Evolutionary conservation across 148 eudicot genomes (phyloP), one percentile per base, ranked within the genome.

Genomic region (Beta vulgaris): DNA sequence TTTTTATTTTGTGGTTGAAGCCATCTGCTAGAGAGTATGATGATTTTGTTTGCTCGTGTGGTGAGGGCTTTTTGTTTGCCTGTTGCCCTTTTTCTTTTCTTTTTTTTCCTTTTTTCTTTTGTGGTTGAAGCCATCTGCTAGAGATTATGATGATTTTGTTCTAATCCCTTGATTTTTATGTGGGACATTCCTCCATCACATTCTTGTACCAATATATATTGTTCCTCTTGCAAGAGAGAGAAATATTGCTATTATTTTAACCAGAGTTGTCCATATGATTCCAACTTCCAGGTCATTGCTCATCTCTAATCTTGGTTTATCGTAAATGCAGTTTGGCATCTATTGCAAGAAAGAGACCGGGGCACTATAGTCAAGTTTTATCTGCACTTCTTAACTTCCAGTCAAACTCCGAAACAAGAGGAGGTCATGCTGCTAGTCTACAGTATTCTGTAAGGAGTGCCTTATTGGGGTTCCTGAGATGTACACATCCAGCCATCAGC

Each of bases 371-470:
- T 59, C 78, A 83, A 34, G 68, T 92, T 40, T 76, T 90, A 54
- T 84, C 89, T 67, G 92, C 87, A 23, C 80, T 95, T 75, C 91
- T 95, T 62, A 91, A 91, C 78, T 92, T 95, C 37, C 79, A 87
- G 78, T 77, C 89, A 44, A 81, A 79, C 54, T 76, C 84, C 75
- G 96, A 90, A 83, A 62, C 77, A 55, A 89, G 83, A 80, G 90
- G 84, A 68, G 85, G 84, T 80, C 99, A 95, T 78, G 69, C 78
- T 76, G 83, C 88, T 76, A 95, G 99, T 75, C 72, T 92, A 80
- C 97, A 88, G 74, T 95, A 90, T 83, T 92, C 97, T 76, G 49
- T 95, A 62, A 85, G 99, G 82, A 89, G 91, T 67, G 96, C 99
- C 40, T 87, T 88, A 64, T 78, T 95, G 81, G 99, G 97, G 59